Percentiles rank a stretch among this genome's conserved stretches.
These are phyloP conservation scores for Novakomyces olei DNA, from an alignment of 805 yeast species.

Conservation along the genomic window DNA sequence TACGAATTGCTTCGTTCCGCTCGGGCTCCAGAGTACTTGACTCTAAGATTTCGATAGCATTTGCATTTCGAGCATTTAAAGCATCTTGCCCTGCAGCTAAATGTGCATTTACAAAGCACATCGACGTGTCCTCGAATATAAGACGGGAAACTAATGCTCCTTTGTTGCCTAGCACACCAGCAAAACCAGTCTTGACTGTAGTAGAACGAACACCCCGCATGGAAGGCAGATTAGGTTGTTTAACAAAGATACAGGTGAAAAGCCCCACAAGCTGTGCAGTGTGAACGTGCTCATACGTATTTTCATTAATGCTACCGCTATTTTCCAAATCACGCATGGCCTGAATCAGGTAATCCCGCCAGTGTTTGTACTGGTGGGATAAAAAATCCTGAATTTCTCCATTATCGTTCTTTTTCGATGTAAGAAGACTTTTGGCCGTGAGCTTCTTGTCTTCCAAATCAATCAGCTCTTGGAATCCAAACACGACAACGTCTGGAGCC, in stretches of 20 bases:
- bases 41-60: conserved; percentile 51
- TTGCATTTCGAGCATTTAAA: conserved; percentile 63
- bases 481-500: conserved; percentile 44
- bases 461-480: conserved; percentile 78
- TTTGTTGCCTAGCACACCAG: conserved; percentile 60
- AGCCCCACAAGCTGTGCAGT: conserved; percentile 76
- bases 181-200: conserved; percentile 75
- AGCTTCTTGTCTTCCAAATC: conserved; percentile 71
- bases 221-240: conserved; percentile 27
- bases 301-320: conserved; percentile 12
- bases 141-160: conserved; percentile 63
- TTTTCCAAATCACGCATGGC: conserved; percentile 11
- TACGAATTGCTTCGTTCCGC: neutral
- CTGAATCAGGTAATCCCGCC: conserved; percentile 15
- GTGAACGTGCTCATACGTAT: conserved; percentile 33
- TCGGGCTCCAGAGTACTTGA: conserved; percentile 9
- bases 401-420: conserved; percentile 33
- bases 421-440: conserved; percentile 30
- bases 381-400: conserved; percentile 14
- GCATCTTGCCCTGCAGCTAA: conserved; percentile 81
- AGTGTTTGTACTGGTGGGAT: conserved; percentile 17
- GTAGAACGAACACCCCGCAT: conserved; percentile 46
- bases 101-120: conserved; percentile 71
- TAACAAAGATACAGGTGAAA: conserved; percentile 43
- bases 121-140: conserved; percentile 37